Evolutionary conservation across 2,329 filamentous ascomycete species (phyloP).

Genomic region (Fusarium proliferatum): DNA sequence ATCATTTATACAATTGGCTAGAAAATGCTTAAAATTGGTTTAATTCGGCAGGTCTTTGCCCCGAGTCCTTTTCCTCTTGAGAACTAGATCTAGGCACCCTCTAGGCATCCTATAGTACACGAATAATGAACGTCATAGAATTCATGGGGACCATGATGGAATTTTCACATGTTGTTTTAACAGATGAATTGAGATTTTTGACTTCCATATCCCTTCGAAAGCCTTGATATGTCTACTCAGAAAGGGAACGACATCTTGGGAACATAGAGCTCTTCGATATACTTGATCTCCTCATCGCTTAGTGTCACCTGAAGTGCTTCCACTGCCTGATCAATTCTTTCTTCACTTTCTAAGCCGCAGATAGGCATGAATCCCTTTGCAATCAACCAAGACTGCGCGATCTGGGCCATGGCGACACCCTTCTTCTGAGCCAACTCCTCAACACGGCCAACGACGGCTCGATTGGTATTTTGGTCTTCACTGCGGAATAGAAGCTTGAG

Average conservation of each 20-base stretch:
- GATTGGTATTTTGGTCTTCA: neutral
- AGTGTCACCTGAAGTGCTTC: neutral
- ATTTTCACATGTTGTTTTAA: neutral
- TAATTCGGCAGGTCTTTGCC: neutral
- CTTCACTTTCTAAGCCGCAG: neutral
- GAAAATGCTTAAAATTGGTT: rapidly evolving
- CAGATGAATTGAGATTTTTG: neutral
- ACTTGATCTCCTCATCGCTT: neutral
- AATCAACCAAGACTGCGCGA: neutral
- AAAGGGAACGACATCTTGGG: neutral
- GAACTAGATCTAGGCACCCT: rapidly evolving
- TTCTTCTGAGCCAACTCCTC: neutral
- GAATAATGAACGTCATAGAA: neutral
- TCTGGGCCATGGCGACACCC: neutral
- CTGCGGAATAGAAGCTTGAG: neutral
- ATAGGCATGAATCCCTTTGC: neutral
- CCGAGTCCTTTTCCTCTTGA: neutral
- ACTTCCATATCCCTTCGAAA: no score
- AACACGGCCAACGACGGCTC: neutral
- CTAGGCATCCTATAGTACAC: neutral
- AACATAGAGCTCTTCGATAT: neutral
- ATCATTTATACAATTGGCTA: neutral
- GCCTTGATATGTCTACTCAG: neutral
- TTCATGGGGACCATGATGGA: rapidly evolving
- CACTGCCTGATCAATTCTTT: neutral